phyloP scores from a whole-genome alignment of 345 rosid genomes.

The Populus euphratica region DNA sequence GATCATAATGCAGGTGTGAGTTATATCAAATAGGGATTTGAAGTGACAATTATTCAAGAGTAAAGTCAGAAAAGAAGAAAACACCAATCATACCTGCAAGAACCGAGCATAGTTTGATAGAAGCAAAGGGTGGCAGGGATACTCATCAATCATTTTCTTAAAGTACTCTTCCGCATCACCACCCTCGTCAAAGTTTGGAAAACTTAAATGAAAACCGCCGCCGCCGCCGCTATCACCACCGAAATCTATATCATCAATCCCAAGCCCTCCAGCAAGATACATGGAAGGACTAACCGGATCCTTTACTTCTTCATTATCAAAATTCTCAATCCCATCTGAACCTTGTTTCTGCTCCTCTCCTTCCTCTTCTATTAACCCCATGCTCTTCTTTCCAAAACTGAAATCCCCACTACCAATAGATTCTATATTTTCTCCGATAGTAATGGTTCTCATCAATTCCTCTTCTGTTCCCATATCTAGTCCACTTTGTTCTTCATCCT shows the following conservation, averaged over 20 bases:
- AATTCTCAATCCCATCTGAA: not conserved
- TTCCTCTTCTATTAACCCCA: constrained; percentile 43
- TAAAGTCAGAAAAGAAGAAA: constrained; percentile 1
- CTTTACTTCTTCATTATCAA: constrained; percentile 28
- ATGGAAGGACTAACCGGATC: constrained; percentile 56
- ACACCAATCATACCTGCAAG: constrained; percentile 48
- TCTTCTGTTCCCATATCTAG: constrained; percentile 13
- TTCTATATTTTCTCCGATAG: constrained; percentile 42
- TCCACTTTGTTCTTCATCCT: constrained; percentile 14
- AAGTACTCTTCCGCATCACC: constrained; percentile 49
- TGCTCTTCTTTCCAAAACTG: constrained; percentile 38
- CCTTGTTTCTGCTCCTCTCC: constrained; percentile 28
- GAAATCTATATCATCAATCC: constrained; percentile 34
- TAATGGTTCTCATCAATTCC: constrained; percentile 37
- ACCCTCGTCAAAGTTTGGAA: constrained; percentile 36
- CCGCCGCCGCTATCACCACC: constrained; percentile 21
- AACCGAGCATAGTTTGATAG: constrained; percentile 66
- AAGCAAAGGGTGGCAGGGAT: constrained; percentile 67
- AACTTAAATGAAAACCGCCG: constrained; percentile 26
- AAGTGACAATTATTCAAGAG: not conserved
- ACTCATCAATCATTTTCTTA: constrained; percentile 58
- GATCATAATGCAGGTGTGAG: not conserved
- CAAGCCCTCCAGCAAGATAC: constrained; percentile 73
- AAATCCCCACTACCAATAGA: constrained; percentile 38
- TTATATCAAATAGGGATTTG: not conserved